Percentiles rank a stretch among this genome's conserved stretches.
Evolutionary conservation across 2,329 filamentous ascomycete genomes (phyloP).

Genomic region (Stagonosporopsis rhizophila): DNA sequence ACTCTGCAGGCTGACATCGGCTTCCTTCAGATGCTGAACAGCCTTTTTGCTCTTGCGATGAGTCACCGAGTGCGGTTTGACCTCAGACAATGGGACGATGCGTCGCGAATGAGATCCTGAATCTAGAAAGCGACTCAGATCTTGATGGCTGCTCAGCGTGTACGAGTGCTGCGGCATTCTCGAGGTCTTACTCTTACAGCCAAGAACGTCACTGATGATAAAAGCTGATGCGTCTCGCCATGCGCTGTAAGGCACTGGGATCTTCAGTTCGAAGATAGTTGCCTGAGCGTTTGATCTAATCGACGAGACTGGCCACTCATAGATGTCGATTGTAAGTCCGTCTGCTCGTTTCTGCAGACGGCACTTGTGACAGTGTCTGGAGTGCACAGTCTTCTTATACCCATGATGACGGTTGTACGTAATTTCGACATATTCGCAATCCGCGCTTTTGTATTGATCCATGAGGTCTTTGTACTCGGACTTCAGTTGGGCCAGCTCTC

Average conservation of each 20-base stretch:
- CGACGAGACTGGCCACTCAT: slow-evolving; percentile 65
- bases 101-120: slow-evolving; percentile 17
- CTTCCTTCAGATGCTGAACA: slow-evolving; percentile 36
- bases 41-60: slow-evolving; percentile 41
- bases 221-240: slow-evolving; percentile 61
- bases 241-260: slow-evolving; percentile 50
- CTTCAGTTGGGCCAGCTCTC: slow-evolving; percentile 28
- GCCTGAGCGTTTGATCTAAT: slow-evolving; percentile 48
- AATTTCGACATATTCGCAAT: slow-evolving; percentile 21
- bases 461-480: slow-evolving; percentile 24
- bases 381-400: slow-evolving; percentile 18
- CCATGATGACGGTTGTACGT: slow-evolving; percentile 8
- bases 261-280: slow-evolving; percentile 61
- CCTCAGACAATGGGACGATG: slow-evolving; percentile 47
- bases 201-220: slow-evolving; percentile 53
- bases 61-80: slow-evolving; percentile 48
- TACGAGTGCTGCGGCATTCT: slow-evolving; percentile 2
- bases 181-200: background rate
- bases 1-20: slow-evolving; percentile 56
- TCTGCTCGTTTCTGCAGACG: slow-evolving; percentile 39
- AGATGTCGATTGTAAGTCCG: slow-evolving; percentile 53
- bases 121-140: slow-evolving; percentile 11
- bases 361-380: slow-evolving; percentile 42
- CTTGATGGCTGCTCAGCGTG: slow-evolving; percentile 24
- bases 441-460: slow-evolving; percentile 5